These are phyloP conservation scores for Boechera stricta DNA, from an alignment of 345 rosid genomes.

Conservation along the genomic window DNA sequence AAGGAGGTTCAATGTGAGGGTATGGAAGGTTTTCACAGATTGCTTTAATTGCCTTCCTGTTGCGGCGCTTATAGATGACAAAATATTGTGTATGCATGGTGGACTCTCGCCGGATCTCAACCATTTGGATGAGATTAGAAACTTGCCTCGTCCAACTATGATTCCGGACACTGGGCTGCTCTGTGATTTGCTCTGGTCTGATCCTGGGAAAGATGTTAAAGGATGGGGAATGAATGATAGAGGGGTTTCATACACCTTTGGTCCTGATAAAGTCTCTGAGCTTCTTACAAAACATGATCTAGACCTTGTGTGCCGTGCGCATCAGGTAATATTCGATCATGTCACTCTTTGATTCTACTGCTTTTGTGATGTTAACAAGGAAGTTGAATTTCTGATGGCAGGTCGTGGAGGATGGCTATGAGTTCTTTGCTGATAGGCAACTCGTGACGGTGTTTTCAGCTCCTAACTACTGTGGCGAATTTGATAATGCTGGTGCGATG, in stretches of 20 bases:
- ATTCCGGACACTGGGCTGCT: slow-evolving; percentile 85
- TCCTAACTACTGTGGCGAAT: slow-evolving; percentile 96
- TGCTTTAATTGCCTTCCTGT: slow-evolving; percentile 95
- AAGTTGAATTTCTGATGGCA: slow-evolving; percentile 32
- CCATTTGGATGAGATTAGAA: slow-evolving; percentile 80
- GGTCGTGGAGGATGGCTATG: slow-evolving; percentile 99
- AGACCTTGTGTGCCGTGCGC: slow-evolving; percentile 96
- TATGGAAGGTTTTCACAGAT: slow-evolving; percentile 91
- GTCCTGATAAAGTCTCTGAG: slow-evolving; percentile 82
- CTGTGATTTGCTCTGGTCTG: slow-evolving; percentile 97
- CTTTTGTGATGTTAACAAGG: slow-evolving; percentile 17
- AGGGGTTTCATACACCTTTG: slow-evolving; percentile 95
- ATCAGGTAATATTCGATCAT: slow-evolving; percentile 65
- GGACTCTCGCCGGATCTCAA: slow-evolving; percentile 91
- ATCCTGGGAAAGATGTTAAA: slow-evolving; percentile 84
- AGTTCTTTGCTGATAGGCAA: slow-evolving; percentile 93
- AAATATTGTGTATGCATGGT: slow-evolving; percentile 95
- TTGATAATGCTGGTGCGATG: slow-evolving; percentile 98
- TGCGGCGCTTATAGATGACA: slow-evolving; percentile 88
- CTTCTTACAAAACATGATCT: slow-evolving; percentile 75
- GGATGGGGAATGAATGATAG: slow-evolving; percentile 98
- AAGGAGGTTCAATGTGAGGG: slow-evolving; percentile 87
- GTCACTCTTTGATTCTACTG: slow-evolving; percentile 11
- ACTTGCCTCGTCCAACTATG: slow-evolving; percentile 68
- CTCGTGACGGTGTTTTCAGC: slow-evolving; percentile 96